Evolutionary conservation across 1,284 basidiomycete species (phyloP).

Genomic region (Apiotrichum veenhuisii): DNA sequence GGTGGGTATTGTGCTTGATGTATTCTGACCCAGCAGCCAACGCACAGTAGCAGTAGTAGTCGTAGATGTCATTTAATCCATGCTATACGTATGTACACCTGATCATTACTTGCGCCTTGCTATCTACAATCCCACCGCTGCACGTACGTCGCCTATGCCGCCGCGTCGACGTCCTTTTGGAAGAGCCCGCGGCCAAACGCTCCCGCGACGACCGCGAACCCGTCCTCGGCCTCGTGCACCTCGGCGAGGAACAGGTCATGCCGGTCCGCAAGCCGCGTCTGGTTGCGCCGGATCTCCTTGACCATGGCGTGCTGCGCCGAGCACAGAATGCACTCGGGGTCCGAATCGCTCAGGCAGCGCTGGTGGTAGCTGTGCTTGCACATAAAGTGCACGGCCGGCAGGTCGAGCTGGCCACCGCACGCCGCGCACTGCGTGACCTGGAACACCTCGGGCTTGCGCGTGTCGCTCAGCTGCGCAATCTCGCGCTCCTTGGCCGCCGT

Average conservation of each 20-base stretch:
- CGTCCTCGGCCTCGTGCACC: conserved; percentile 76
- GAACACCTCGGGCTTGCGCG: conserved; percentile 76
- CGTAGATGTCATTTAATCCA: neutral
- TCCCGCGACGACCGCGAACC: conserved; percentile 73
- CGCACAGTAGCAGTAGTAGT: conserved; percentile 5
- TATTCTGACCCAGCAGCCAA: conserved; percentile 9
- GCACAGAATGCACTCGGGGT: conserved; percentile 84
- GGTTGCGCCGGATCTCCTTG: conserved; percentile 77
- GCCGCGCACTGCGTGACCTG: conserved; percentile 87
- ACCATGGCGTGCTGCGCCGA: conserved; percentile 82
- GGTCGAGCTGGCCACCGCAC: conserved; percentile 81
- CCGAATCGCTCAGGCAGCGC: conserved; percentile 75
- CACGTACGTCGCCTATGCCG: too few relatives aligned
- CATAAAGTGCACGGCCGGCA: conserved; percentile 96
- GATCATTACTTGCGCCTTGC: neutral
- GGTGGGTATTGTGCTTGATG: conserved; percentile 21
- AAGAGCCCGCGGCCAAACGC: conserved; percentile 70
- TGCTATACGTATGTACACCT: conserved; percentile 7
- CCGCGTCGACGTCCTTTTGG: conserved; percentile 11
- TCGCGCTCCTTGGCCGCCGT: conserved; percentile 76
- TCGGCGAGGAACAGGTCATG: conserved; percentile 86
- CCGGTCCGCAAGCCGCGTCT: conserved; percentile 73
- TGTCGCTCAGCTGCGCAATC: conserved; percentile 73
- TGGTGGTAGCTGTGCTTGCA: conserved; percentile 97
- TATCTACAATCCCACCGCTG: neutral